Evolutionary conservation across 768 basidiomycete species (phyloP), one percentile per base, ranked within the genome.

Genomic region (Amanita polypyramis): DNA sequence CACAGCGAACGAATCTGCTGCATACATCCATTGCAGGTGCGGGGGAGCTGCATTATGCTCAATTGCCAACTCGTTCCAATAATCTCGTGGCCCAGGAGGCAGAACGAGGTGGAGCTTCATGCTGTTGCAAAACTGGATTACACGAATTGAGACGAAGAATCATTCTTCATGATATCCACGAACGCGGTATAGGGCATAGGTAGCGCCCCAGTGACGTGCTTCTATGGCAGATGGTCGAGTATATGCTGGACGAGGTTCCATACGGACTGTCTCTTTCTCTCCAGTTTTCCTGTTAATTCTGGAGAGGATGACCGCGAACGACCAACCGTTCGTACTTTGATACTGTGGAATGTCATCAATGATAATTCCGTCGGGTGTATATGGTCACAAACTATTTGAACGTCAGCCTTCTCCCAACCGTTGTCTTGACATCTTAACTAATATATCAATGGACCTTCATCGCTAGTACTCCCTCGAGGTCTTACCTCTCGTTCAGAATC

Each of bases 131-230:
- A 85, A 79, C 86, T 88, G 60, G 46, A 49, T 54, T 51, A 52
- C 62, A 61, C 53, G 59, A 10, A 34, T 61, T 66, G 44, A 62
- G 58, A 55, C 42, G 57, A 41, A 47, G 52, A 34, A 29, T 21
- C 29, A 37, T 45, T 35, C 41, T 49, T 21, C 34, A 45, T 25
- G 41, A 55, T 33, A 42, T 37, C 53, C 45, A 80, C 84, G 66
- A 65, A 93, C 90, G 56, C 91, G 80, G 63, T 92, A 87, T 45
- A 95, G 65, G 34, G 87, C 86, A 56, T 87, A 91, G 2, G 83
- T 85, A 12, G 91, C 91, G 33, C 83, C 91, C 82, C 87, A 93
- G 59, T 96, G 93, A 47, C 82, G 85, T 23, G 92, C 91, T 64
- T 95, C 89, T 19, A 82, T 59, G 5, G 80, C 73, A n/a, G 81